Evolutionary conservation across 345 rosid genomes (phyloP).

Genomic region (Brassica nigra): DNA sequence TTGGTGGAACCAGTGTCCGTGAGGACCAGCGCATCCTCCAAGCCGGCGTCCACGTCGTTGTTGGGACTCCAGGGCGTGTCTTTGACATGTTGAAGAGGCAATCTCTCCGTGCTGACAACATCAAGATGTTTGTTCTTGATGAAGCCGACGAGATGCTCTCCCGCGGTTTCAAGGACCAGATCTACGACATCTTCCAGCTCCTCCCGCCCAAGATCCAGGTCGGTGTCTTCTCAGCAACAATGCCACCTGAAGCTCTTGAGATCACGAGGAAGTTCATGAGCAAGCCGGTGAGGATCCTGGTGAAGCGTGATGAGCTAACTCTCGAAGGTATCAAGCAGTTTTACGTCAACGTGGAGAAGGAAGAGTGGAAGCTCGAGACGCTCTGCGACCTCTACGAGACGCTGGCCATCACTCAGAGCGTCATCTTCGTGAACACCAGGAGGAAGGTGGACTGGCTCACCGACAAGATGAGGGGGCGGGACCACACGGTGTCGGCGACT

Average conservation of each 20-base stretch:
- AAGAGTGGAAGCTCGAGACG: conserved; percentile 81
- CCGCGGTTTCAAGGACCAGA: conserved; percentile 88
- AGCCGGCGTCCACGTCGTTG: conserved; percentile 78
- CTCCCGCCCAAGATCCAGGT: conserved; percentile 72
- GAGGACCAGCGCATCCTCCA: conserved; percentile 81
- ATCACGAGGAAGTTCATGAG: conserved; percentile 82
- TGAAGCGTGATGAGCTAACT: conserved; percentile 80
- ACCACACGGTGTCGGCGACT: conserved; percentile 75
- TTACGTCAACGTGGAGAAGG: conserved; percentile 68
- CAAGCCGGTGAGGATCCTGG: conserved; percentile 74
- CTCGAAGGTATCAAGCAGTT: conserved; percentile 82
- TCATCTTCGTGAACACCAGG: conserved; percentile 72
- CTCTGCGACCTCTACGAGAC: conserved; percentile 81
- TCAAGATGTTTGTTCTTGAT: conserved; percentile 74
- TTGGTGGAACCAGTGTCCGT: conserved; percentile 83
- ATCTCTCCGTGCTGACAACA: conserved; percentile 66
- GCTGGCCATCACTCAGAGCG: conserved; percentile 70
- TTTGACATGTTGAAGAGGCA: conserved; percentile 84
- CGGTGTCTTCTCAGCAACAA: conserved; percentile 78
- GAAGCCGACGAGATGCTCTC: conserved; percentile 91
- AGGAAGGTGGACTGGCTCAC: conserved; percentile 84
- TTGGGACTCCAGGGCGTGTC: conserved; percentile 84
- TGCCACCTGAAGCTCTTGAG: conserved; percentile 86
- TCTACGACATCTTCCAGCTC: conserved; percentile 78
- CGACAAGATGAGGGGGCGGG: conserved; percentile 68